Evolutionary conservation across 2,329 filamentous ascomycete genomes (phyloP).

Genomic region (Aspergillus sp.): DNA sequence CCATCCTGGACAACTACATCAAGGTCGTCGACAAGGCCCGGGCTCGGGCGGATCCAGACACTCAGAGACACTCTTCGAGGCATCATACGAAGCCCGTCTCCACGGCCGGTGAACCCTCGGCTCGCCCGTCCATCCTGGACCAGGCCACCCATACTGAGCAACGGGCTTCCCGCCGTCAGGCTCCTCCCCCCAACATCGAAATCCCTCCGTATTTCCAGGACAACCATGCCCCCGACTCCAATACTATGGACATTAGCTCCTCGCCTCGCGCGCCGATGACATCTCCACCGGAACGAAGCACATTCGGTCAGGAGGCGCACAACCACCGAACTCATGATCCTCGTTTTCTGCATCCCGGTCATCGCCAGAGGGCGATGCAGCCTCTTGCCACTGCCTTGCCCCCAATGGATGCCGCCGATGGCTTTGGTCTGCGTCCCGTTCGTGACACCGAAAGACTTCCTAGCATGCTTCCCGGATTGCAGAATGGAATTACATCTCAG

Average conservation of each 20-base stretch:
- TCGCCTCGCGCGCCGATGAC: slow-evolving; percentile 64
- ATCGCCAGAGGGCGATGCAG: slow-evolving; percentile 59
- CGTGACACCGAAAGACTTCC: slow-evolving; percentile 79
- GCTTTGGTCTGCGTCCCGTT: slow-evolving; percentile 72
- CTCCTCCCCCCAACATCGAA: slow-evolving; percentile 80
- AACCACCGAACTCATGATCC: slow-evolving; percentile 46
- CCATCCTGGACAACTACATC: slow-evolving; percentile 97
- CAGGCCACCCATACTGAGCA: slow-evolving; percentile 56
- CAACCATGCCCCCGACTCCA: slow-evolving; percentile 47
- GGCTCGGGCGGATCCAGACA: slow-evolving; percentile 78
- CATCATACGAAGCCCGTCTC: slow-evolving; percentile 27
- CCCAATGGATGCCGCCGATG: slow-evolving; percentile 66
- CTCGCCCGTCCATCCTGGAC: slow-evolving; percentile 38
- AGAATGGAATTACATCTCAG: slow-evolving; percentile 74
- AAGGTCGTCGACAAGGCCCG: slow-evolving; percentile 90
- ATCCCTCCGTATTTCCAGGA: slow-evolving; percentile 61
- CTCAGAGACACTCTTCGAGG: slow-evolving; percentile 50
- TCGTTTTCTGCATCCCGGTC: slow-evolving; percentile 42
- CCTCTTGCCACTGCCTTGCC: slow-evolving; percentile 66
- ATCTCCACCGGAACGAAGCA: slow-evolving; percentile 69
- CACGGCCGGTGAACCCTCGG: slow-evolving; percentile 25
- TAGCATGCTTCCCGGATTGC: slow-evolving; percentile 71
- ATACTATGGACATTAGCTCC: slow-evolving; percentile 59
- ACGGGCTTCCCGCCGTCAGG: slow-evolving; percentile 68
- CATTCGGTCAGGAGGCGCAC: slow-evolving; percentile 56